Evolutionary conservation across 2,329 filamentous ascomycete species (phyloP).

Genomic region (Fusarium sp.): DNA sequence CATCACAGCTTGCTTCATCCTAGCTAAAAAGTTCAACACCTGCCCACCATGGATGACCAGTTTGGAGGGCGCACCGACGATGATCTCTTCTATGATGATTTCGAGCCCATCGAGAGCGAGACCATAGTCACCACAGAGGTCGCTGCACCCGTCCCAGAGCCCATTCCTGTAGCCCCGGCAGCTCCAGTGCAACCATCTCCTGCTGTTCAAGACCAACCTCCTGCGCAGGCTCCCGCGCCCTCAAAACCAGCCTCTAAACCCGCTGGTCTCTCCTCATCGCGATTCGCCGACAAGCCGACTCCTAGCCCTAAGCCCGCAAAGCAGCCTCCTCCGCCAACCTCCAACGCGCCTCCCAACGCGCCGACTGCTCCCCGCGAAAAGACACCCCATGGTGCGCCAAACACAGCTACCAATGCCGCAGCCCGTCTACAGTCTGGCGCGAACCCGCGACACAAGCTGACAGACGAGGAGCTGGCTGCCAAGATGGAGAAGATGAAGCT

Average conservation of each 20-base stretch:
- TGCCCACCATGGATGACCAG: constrained; percentile 64
- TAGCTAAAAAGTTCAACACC: background rate
- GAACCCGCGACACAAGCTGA: constrained; percentile 68
- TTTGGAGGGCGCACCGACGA: constrained; percentile 69
- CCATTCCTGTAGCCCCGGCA: constrained; percentile 23
- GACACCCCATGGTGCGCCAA: constrained; percentile 34
- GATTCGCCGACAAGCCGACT: constrained; percentile 48
- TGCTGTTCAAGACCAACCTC: constrained; percentile 19
- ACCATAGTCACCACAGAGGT: constrained; percentile 42
- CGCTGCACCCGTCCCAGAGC: constrained; percentile 23
- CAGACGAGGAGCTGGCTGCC: constrained; percentile 64
- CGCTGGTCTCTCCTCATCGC: constrained; percentile 44
- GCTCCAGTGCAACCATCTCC: constrained; percentile 5
- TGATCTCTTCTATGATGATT: constrained; percentile 70
- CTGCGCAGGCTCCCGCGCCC: constrained; percentile 19
- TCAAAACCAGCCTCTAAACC: constrained; percentile 34
- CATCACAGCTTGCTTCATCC: background rate
- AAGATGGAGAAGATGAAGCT: constrained; percentile 71
- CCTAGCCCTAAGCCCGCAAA: constrained; percentile 26
- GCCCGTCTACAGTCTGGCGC: constrained; percentile 62
- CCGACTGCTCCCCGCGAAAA: constrained; percentile 46
- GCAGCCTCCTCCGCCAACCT: constrained; percentile 29
- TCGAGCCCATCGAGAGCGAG: constrained; percentile 61
- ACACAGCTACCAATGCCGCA: constrained; percentile 50
- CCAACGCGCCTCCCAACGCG: constrained; percentile 46